These are phyloP conservation scores for Fusarium algeriense DNA, from an alignment of 2,329 filamentous ascomycete species.

Conservation along the genomic window DNA sequence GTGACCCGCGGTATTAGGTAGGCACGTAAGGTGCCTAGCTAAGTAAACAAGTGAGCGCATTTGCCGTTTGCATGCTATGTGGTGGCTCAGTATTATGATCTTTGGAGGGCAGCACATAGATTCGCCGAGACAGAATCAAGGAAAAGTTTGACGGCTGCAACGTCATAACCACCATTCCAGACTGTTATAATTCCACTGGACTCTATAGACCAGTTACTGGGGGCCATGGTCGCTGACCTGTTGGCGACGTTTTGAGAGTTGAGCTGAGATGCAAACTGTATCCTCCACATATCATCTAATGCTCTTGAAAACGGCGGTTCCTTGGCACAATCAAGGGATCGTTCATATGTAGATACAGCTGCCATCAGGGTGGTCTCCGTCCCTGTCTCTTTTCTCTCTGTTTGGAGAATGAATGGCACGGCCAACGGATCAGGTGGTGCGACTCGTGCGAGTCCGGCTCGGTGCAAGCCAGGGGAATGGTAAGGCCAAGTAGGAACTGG, in stretches of 20 bases:
- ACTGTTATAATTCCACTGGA: conserved; percentile 3
- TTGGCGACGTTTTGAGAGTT: background rate
- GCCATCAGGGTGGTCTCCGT: background rate
- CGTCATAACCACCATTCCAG: conserved; percentile 4
- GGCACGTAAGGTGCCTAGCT: background rate
- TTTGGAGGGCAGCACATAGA: conserved; percentile 3
- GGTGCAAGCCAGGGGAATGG: conserved; percentile 33
- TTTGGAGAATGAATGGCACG: background rate
- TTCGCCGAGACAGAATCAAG: conserved; percentile 8
- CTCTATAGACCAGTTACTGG: background rate
- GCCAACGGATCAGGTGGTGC: conserved; percentile 38
- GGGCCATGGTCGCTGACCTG: background rate
- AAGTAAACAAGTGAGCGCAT: conserved; percentile 2
- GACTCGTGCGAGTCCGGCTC: conserved; percentile 44
- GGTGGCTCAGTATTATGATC: background rate
- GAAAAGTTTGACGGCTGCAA: background rate
- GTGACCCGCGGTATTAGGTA: background rate
- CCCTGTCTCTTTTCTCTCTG: background rate
- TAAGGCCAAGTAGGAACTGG: conserved; percentile 33
- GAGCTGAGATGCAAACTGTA: background rate
- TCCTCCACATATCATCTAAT: conserved; percentile 3
- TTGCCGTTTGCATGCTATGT: background rate
- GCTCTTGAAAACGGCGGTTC: background rate
- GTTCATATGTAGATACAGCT: background rate
- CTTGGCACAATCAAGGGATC: background rate